Evolutionary conservation across 768 basidiomycete genomes (phyloP).

Genomic region (Lactarius deliciosus): DNA sequence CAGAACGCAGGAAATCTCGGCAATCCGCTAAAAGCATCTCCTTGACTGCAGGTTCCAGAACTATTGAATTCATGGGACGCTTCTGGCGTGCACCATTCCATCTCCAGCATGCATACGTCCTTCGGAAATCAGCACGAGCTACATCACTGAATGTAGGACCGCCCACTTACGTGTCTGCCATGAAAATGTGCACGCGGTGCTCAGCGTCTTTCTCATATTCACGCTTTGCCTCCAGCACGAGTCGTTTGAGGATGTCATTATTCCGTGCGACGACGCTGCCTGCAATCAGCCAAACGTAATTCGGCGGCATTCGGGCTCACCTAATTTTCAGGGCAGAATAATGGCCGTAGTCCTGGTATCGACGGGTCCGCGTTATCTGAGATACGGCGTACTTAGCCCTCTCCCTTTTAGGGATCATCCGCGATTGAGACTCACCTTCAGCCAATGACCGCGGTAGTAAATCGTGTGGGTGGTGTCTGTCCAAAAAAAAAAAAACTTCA

Average conservation of each 20-base stretch:
- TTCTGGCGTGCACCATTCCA: slow-evolving; percentile 90
- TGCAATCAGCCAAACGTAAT: slow-evolving; percentile 28
- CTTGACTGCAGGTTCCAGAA: slow-evolving; percentile 84
- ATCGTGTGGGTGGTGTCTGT: slow-evolving; percentile 85
- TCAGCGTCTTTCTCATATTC: slow-evolving; percentile 91
- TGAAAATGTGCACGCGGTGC: slow-evolving; percentile 85
- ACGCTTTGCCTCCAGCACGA: slow-evolving; percentile 83
- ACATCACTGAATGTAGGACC: slow-evolving; percentile 26
- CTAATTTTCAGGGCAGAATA: slow-evolving; percentile 78
- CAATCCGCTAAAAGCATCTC: slow-evolving; percentile 89
- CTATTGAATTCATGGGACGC: slow-evolving; percentile 90
- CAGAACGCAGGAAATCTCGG: slow-evolving; percentile 79
- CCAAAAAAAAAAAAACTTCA: slow-evolving; percentile 17
- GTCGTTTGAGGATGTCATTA: slow-evolving; percentile 83
- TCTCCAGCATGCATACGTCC: slow-evolving; percentile 76
- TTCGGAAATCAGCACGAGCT: slow-evolving; percentile 33
- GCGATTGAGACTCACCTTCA: slow-evolving; percentile 53
- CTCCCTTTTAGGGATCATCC: slow-evolving; percentile 25
- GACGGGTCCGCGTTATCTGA: slow-evolving; percentile 79
- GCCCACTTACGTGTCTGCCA: slow-evolving; percentile 80
- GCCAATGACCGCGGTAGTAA: slow-evolving; percentile 87
- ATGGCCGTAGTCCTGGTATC: slow-evolving; percentile 73
- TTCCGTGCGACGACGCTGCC: slow-evolving; percentile 81
- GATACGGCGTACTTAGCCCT: slow-evolving; percentile 7
- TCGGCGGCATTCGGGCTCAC: slow-evolving; percentile 39